Base-by-base conservation (phyloP, 2,329 filamentous ascomycete genomes). In the Zymoseptoria ardabiliae region DNA sequence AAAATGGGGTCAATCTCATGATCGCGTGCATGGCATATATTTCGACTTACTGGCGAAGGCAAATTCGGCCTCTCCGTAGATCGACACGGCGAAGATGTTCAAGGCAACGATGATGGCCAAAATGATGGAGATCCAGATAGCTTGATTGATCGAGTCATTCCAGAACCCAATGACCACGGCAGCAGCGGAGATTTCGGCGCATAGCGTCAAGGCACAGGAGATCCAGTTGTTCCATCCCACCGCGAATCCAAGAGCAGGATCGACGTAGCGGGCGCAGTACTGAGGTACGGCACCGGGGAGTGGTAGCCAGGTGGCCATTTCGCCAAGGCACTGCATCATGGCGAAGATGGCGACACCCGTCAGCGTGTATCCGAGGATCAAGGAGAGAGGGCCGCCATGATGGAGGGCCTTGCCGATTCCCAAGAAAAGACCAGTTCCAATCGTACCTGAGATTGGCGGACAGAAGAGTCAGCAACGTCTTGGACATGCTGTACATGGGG, bases 111-210 rank as follows among this genome's bases (percentile, higher is more conserved):
- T 82, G 19, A 88, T 76, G 2, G 82, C 72, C 59, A 88, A 81
- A 62, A 85, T 75, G 61, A 85, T 81, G 3, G 82, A 81, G 56
- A 81, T 79, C 62, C 62, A 81, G 5, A 77, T 76, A 1, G 75
- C 63, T 13, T 60, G 61, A 49, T 63, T 65, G 35, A 69, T 66
- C 13, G 58, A 53, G 35, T 68, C 65, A 35, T 64, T 69, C 85
- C 85, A 88, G 66, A 81, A 86, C 64, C 84, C 75, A 61, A 87
- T 84, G 28, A 88, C 74, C 2, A 87, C 81, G 50, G 82, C 81
- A n/a, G 84, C 82, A n/a, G 85, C 85, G 0, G 82, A 82, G 60
- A 87, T 85, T 70, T 88, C 85, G 58, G 82, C 80, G 53, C 76
- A 78, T 0, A 80, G 74, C 45, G 78, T 68, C 28, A 81, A 79